Base-by-base conservation (phyloP, 1,139 yeast genomes). In the Geotrichum australiense region DNA sequence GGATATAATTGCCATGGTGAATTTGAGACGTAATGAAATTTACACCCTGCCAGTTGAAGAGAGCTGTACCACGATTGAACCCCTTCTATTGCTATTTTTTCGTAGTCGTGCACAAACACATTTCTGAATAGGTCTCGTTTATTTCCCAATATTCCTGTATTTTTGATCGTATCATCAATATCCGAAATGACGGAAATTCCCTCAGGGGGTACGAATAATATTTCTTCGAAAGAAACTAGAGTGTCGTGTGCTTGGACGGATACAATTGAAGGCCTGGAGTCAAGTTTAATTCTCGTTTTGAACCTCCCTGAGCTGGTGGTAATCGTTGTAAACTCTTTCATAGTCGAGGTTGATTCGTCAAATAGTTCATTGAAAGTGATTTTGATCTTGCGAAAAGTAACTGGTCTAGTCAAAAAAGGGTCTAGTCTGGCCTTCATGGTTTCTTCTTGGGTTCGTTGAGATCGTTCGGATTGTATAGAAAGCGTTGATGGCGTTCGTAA, bases 21-120 rank as follows among this genome's bases (percentile, higher is more conserved):
- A 60, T 93, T 93, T 4, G 96, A 87, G 1, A 93, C 97, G 57
- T 91, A 93, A 58, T 87, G 96, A 56, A 85, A 79, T 24, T 77
- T 68, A 8, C 81, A 71, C 4, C 75, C 69, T 10, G 53, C 50
- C 2, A 49, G 44, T 4, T 33, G 29, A 49, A 78, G 54, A 50
- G 63, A 54, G 35, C 67, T 57, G 57, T 76, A 86, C 89, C 95
- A 86, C 23, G 70, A 68, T 1, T 82, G 73, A 29, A 91, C 80
- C 0, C 85, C 80, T 0, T 84, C 80, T 16, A 93, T 75, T 39
- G 69, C 71, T 76, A 95, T 81, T 19, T 71, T 74, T 7, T 69
- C 63, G 38, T 76, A 75, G 37, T 78, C 80, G 39, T 75, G 76
- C 3, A 82, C 73, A 47, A 93, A 74, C 1, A 87, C 78, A 56